Conservation (phyloP, 306 rosid species). For the Lathyrus aphaca region DNA sequence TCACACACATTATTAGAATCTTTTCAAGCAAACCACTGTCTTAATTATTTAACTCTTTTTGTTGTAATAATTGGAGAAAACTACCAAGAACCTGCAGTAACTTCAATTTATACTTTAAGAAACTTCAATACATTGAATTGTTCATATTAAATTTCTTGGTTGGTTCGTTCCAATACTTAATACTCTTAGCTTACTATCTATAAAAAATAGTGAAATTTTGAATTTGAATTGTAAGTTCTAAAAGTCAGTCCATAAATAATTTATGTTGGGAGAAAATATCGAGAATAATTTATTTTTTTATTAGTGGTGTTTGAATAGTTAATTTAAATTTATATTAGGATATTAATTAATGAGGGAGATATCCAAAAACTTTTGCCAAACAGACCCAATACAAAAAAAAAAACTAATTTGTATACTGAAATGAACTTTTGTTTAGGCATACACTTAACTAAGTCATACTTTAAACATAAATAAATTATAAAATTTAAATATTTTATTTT, state of each 20-base stretch:
- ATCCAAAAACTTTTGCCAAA: too few species aligned
- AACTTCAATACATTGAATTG: slow-evolving; percentile 36
- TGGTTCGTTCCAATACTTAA: slow-evolving; percentile 7
- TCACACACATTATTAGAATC: slow-evolving; percentile 41
- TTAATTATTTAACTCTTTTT: slow-evolving; percentile 12
- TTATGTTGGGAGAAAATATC: neutral
- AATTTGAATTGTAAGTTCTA: slow-evolving; percentile 4
- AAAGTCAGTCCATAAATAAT: slow-evolving; percentile 20
- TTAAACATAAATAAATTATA: too few species aligned
- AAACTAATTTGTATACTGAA: too few species aligned
- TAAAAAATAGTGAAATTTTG: neutral
- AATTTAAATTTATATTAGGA: too few species aligned
- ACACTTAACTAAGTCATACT: too few species aligned
- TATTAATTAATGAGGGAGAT: too few species aligned
- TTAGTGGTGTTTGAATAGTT: too few species aligned
- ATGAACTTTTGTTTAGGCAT: too few species aligned
- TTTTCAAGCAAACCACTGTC: too few species aligned
- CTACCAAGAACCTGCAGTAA: slow-evolving; percentile 31
- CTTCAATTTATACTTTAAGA: slow-evolving; percentile 10
- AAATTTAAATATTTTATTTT: too few species aligned
- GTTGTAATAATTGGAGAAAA: neutral
- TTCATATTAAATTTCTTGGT: slow-evolving; percentile 36
- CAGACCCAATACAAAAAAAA: too few species aligned
- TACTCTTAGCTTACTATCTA: neutral
- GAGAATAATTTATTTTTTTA: too few species aligned